These are phyloP conservation scores for Talaromyces sp. DNA, from an alignment of 2,329 filamentous ascomycete genomes.

Conservation along the genomic window DNA sequence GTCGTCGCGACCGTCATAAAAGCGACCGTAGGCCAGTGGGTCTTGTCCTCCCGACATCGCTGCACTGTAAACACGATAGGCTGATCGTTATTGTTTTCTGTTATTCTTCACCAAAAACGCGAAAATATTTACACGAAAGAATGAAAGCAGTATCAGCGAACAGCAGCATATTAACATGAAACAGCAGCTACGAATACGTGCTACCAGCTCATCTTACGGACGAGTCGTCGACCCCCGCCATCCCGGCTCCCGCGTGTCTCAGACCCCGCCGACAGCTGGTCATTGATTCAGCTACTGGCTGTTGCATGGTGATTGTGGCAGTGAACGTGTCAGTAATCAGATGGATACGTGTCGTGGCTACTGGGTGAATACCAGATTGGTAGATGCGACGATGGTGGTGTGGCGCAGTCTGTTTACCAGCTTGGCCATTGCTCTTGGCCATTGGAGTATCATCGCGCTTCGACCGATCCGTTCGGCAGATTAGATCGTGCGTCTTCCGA, in stretches of 20 bases:
- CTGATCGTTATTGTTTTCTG: background rate
- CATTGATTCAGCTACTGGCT: background rate
- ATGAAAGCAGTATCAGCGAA: background rate
- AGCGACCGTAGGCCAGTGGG: constrained; percentile 57
- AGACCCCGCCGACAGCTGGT: constrained; percentile 5
- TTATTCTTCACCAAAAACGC: background rate
- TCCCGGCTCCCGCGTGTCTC: constrained; percentile 5
- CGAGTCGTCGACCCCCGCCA: background rate
- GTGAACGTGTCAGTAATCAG: background rate
- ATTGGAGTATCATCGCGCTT: background rate
- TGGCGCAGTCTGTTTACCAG: background rate
- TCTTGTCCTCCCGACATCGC: constrained; percentile 49
- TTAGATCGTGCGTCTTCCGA: background rate
- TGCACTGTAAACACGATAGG: background rate
- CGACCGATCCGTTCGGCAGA: background rate
- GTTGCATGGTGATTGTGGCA: constrained; percentile 10
- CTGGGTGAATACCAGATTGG: background rate
- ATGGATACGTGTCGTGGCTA: background rate
- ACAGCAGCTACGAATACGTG: background rate
- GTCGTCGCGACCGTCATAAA: constrained; percentile 31
- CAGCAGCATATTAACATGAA: background rate
- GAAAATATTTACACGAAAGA: background rate
- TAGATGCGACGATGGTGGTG: background rate
- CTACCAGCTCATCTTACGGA: background rate
- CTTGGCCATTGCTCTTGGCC: background rate